Conservation (phyloP, 148 eudicot species). For the Polygonum maritimum region DNA sequence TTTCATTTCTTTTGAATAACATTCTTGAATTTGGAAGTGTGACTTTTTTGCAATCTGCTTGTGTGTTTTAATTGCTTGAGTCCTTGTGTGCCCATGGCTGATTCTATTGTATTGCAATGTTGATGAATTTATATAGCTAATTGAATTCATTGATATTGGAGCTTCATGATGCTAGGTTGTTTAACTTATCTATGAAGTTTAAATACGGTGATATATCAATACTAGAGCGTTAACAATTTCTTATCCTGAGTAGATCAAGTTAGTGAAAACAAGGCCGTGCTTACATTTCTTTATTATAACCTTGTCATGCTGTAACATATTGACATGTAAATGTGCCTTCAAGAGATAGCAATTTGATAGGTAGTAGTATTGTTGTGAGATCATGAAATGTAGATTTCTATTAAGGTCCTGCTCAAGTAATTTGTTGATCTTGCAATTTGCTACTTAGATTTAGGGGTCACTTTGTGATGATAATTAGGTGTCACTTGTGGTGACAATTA, state of each 20-base stretch:
- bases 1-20: too few species aligned
- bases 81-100: background rate
- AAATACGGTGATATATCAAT: background rate
- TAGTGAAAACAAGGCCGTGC: background rate
- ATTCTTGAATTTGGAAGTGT: too few species aligned
- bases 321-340: too few species aligned
- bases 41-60: too few species aligned
- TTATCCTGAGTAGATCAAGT: background rate
- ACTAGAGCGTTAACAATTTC: background rate
- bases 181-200: background rate
- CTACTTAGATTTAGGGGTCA: too few species aligned
- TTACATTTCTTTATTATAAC: background rate
- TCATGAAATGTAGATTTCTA: too few species aligned
- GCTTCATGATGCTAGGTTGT: conserved; percentile 2
- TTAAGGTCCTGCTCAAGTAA: too few species aligned
- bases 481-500: too few species aligned
- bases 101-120: background rate
- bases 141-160: background rate
- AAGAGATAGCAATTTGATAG: too few species aligned
- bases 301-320: background rate
- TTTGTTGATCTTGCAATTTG: too few species aligned
- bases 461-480: too few species aligned
- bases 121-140: background rate
- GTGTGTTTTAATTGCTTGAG: background rate
- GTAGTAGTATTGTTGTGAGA: too few species aligned